A percentile compares a stretch with the other conserved stretches of the same genome.
phyloP scores from a whole-genome alignment of 768 basidiomycete species.

The Vishniacozyma victoriae region DNA sequence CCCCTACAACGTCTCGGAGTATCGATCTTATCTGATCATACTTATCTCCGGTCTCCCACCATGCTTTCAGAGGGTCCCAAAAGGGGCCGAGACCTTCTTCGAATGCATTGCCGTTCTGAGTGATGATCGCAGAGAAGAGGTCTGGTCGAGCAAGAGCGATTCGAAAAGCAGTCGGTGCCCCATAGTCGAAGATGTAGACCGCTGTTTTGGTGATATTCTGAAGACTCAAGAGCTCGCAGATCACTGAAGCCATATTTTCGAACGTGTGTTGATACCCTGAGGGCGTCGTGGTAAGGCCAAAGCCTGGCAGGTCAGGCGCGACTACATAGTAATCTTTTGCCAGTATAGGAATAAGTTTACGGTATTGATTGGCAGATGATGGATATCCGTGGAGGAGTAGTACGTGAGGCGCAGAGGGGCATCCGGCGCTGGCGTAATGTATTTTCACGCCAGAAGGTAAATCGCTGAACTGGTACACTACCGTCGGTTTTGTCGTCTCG shows the following conservation, averaged over 20 bases:
- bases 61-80: constrained; percentile 31
- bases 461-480: too few species aligned
- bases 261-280: constrained; percentile 48
- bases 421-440: constrained; percentile 52
- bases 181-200: constrained; percentile 55
- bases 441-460: constrained; percentile 38
- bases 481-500: too few species aligned
- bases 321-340: constrained; percentile 50
- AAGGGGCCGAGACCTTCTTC: constrained; percentile 49
- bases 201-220: constrained; percentile 49
- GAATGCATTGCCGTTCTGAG: constrained; percentile 55
- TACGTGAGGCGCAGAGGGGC: constrained; percentile 25
- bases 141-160: constrained; percentile 51
- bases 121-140: constrained; percentile 50
- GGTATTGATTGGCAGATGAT: constrained; percentile 53
- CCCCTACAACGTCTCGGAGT: too few species aligned
- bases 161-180: constrained; percentile 42
- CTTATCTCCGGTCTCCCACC: constrained; percentile 9
- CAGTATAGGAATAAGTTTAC: constrained; percentile 52
- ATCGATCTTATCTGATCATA: too few species aligned
- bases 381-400: constrained; percentile 56
- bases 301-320: constrained; percentile 56
- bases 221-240: constrained; percentile 50
- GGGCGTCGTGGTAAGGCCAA: constrained; percentile 51
- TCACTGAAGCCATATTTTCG: constrained; percentile 49